phyloP scores from a whole-genome alignment of 305 asterid species.

The Fraxinus baroniana region DNA sequence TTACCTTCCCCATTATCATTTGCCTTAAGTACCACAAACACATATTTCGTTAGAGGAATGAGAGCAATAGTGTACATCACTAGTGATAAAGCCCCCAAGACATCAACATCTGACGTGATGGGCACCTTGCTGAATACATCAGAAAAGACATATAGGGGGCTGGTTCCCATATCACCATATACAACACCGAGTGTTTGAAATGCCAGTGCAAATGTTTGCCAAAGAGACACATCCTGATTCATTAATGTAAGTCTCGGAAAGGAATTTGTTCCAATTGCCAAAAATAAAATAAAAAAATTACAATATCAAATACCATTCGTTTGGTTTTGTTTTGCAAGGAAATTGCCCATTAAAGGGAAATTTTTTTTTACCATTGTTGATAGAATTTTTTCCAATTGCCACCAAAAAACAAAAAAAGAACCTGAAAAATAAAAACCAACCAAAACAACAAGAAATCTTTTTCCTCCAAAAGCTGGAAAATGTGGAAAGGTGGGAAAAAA shows the following conservation, averaged over 20 bases:
- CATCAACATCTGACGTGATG: slow-evolving; percentile 82
- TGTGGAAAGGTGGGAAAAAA: too few relatives aligned
- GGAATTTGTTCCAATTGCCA: neutral
- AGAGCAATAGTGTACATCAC: slow-evolving; percentile 90
- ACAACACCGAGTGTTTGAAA: slow-evolving; percentile 98
- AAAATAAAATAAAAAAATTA: too few relatives aligned
- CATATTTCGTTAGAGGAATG: slow-evolving; percentile 77
- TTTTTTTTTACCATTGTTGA: too few relatives aligned
- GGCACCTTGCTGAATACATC: slow-evolving; percentile 89
- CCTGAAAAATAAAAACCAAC: too few relatives aligned
- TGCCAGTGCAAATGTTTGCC: slow-evolving; percentile 73
- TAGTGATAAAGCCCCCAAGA: slow-evolving; percentile 84
- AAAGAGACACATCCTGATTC: slow-evolving; percentile 63
- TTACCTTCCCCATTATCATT: slow-evolving; percentile 97
- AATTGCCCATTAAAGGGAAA: too few relatives aligned
- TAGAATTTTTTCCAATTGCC: too few relatives aligned
- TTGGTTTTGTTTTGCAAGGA: too few relatives aligned
- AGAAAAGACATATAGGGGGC: slow-evolving; percentile 85
- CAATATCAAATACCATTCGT: neutral
- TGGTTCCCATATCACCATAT: slow-evolving; percentile 97
- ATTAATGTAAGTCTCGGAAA: slow-evolving; percentile 3
- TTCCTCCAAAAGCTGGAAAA: too few relatives aligned
- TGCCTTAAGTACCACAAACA: slow-evolving; percentile 89
- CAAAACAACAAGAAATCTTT: too few relatives aligned
- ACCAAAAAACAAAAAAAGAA: too few relatives aligned